Evolutionary conservation across 306 rosid genomes (phyloP), one percentile per base, ranked within the genome.

Genomic region (Dryas alaskensis): DNA sequence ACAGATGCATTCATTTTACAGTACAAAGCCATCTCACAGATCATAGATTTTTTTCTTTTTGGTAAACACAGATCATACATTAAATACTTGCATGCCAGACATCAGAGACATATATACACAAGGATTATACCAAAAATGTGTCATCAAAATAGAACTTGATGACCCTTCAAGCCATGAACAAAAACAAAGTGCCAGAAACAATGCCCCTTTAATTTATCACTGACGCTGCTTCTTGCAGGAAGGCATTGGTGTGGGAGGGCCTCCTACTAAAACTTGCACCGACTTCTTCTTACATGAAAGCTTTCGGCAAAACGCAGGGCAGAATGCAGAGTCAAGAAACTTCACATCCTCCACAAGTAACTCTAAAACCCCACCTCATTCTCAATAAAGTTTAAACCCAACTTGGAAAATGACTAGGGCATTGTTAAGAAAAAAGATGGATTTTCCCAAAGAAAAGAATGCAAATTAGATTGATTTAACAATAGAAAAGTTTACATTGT

Each of bases 341-440:
- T 76, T 22, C 7, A 37, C 25, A 25, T 67, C 78, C 60, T 48
- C 78, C 65, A 17, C 1, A 4, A 10, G 37, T 5, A 66, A 44
- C 44, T 67, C 67, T 22, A 74, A 54, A 43, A 69, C 1, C 69
- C 75, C 72, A 80, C 68, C 17, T 69, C 43, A 25, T 54, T 73
- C 48, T 57, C 52, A 1, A 55, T 27, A 19, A 69, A 69, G 7
- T 61, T 48, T 13, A 5, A 42, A 60, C 1, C 66, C 66, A 40
- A 70, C 70, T 62, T 59, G 67, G 10, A 65, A 65, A 46, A 65
- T 60, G 22, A 22, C 22, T 22, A 22, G 22, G 22, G 22, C 22
- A 22, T 22, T 22, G 22, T 22, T 22, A 22, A 22, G 22, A 22
- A 22, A 22, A 22, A 22, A 22, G 22, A 22, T 22, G 22, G 22